phyloP scores from a whole-genome alignment of 2,329 filamentous ascomycete genomes.

The Ilyonectria robusta region DNA sequence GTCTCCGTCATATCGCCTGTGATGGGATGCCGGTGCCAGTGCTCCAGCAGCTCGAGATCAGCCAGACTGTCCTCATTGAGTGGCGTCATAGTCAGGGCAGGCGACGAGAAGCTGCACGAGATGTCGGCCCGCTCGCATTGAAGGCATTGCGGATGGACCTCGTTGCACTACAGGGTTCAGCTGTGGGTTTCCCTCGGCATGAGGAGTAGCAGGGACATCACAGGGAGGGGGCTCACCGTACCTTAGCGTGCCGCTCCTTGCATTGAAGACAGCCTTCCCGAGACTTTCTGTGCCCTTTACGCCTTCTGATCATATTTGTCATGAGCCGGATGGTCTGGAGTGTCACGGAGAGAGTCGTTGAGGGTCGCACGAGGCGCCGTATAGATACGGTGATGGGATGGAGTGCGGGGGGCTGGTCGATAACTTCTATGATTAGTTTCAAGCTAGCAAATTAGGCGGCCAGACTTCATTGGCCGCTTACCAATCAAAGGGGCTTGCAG shows the following conservation, averaged over 20 bases:
- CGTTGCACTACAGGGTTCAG: slow-evolving; percentile 8
- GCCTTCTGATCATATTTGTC: slow-evolving; percentile 6
- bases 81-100: background rate
- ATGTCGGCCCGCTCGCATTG: slow-evolving; percentile 9
- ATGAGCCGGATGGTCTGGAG: background rate
- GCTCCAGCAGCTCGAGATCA: slow-evolving; percentile 18
- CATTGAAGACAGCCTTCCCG: slow-evolving; percentile 18
- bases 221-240: background rate
- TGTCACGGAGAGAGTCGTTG: background rate
- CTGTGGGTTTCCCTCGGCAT: background rate
- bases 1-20: background rate
- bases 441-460: too few relatives aligned
- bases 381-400: background rate
- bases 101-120: slow-evolving; percentile 9
- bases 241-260: slow-evolving; percentile 20
- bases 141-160: slow-evolving; percentile 16
- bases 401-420: background rate
- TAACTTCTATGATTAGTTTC: too few relatives aligned
- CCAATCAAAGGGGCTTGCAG: too few relatives aligned
- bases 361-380: background rate
- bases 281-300: slow-evolving; percentile 14
- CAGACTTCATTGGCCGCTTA: too few relatives aligned
- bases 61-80: slow-evolving; percentile 15
- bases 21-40: slow-evolving; percentile 12
- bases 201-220: background rate